A percentile compares a stretch with the other conserved stretches of the same genome.
Evolutionary conservation across 208 protist genomes (phyloP).

Genomic region (Crithidia thermophila): DNA sequence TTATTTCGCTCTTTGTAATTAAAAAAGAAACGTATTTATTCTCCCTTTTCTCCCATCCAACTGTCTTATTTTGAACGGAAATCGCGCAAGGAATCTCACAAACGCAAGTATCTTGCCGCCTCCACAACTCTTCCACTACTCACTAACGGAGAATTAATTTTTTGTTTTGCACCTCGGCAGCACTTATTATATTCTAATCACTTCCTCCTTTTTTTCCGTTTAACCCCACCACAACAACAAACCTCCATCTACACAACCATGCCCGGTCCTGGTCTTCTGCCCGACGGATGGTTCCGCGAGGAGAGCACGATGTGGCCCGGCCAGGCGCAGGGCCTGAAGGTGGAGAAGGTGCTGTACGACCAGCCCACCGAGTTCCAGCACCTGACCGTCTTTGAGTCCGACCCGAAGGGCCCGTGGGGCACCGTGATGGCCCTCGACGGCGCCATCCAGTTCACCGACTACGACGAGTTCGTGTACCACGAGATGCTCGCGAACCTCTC

Average conservation of each 20-base stretch:
- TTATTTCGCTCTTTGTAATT: too few relatives aligned
- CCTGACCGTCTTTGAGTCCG: conserved; percentile 86
- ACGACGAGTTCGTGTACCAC: conserved; percentile 98
- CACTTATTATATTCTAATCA: too few relatives aligned
- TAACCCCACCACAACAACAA: not conserved
- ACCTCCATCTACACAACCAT: conserved; percentile 30
- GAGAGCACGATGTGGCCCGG: conserved; percentile 89
- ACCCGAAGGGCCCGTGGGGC: conserved; percentile 91
- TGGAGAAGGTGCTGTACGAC: conserved; percentile 90
- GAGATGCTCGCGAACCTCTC: conserved; percentile 98
- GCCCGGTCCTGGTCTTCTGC: conserved; percentile 72
- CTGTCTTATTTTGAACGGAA: too few relatives aligned
- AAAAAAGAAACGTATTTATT: too few relatives aligned
- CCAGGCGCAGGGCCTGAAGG: conserved; percentile 86
- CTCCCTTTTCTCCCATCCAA: too few relatives aligned
- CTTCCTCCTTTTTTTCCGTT: not conserved
- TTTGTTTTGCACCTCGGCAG: too few relatives aligned
- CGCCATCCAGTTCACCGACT: conserved; percentile 96
- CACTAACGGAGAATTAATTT: too few relatives aligned
- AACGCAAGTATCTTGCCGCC: too few relatives aligned
- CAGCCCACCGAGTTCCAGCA: conserved; percentile 85
- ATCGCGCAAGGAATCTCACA: too few relatives aligned
- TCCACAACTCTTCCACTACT: too few relatives aligned
- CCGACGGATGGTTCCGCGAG: conserved; percentile 93
- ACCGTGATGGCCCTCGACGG: conserved; percentile 97